Evolutionary conservation across 805 yeast genomes (phyloP).

Genomic region (Cyberlindnera amylophila): DNA sequence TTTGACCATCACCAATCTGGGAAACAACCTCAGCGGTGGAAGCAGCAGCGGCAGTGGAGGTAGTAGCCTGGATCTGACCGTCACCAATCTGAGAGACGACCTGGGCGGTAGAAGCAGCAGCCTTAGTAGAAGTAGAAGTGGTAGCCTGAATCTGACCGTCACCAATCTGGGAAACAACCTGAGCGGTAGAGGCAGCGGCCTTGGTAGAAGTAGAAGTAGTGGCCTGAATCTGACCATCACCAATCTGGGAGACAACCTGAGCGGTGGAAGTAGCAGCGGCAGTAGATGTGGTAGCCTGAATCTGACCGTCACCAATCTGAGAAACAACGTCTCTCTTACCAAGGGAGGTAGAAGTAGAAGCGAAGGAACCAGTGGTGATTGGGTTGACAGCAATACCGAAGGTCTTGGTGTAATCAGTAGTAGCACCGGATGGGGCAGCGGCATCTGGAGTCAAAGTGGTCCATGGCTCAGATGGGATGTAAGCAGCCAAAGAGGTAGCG

Average conservation of each 20-base stretch:
- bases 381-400: slow-evolving; percentile 44
- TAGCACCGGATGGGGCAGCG: slow-evolving; percentile 35
- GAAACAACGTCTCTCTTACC: slow-evolving; percentile 42
- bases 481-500: slow-evolving; percentile 51
- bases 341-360: slow-evolving; percentile 26
- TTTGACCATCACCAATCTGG: slow-evolving; percentile 59
- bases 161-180: slow-evolving; percentile 23
- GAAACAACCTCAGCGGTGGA: slow-evolving; percentile 32
- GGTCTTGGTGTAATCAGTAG: slow-evolving; percentile 35
- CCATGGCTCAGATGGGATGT: slow-evolving; percentile 57
- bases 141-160: slow-evolving; percentile 27
- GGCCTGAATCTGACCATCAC: slow-evolving; percentile 42
- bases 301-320: slow-evolving; percentile 58
- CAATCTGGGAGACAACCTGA: slow-evolving; percentile 38
- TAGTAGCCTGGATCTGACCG: slow-evolving; percentile 33
- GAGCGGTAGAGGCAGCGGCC: slow-evolving; percentile 29
- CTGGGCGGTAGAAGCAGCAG: slow-evolving; percentile 23
- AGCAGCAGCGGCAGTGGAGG: slow-evolving; percentile 20
- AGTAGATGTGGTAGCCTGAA: slow-evolving; percentile 42
- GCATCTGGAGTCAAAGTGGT: slow-evolving; percentile 40
- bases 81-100: slow-evolving; percentile 27
- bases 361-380: slow-evolving; percentile 28
- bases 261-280: slow-evolving; percentile 33
- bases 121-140: slow-evolving; percentile 24
- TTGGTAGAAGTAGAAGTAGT: slow-evolving; percentile 12